These are phyloP conservation scores for Jimgerdemannia flammicorona DNA, from an alignment of 192 early-diverging fungal genomes.

Conservation along the genomic window DNA sequence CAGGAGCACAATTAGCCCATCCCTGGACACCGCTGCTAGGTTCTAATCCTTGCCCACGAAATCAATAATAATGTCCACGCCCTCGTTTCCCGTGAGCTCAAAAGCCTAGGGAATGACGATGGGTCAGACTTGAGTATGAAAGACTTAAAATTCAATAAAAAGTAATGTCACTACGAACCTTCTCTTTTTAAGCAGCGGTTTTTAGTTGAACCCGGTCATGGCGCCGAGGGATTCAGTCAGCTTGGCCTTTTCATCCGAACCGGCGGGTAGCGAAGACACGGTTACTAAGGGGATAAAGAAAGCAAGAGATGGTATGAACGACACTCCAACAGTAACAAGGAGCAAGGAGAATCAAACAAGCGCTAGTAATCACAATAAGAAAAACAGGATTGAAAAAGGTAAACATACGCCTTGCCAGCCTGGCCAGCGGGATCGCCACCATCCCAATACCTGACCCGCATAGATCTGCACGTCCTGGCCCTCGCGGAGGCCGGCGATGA, in stretches of 20 bases:
- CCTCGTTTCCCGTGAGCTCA: no score
- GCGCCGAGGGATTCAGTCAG: no score
- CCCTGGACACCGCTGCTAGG: slow-evolving; percentile 49
- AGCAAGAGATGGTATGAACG: no score
- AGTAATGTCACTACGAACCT: slow-evolving; percentile 11
- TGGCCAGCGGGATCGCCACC: slow-evolving; percentile 79
- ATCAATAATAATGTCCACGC: slow-evolving; percentile 69
- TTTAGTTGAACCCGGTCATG: slow-evolving; percentile 81
- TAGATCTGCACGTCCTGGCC: slow-evolving; percentile 73
- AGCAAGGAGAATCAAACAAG: background rate
- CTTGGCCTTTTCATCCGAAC: no score
- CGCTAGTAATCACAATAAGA: no score
- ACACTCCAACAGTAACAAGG: background rate
- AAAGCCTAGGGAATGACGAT: slow-evolving; percentile 26
- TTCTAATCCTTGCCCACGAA: slow-evolving; percentile 66
- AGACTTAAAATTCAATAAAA: background rate
- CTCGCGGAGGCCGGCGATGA: slow-evolving; percentile 48
- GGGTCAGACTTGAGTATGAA: background rate
- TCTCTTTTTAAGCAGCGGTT: slow-evolving; percentile 53
- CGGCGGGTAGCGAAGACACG: no score
- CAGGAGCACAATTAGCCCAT: slow-evolving; percentile 74
- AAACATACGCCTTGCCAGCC: slow-evolving; percentile 43
- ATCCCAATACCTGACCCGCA: slow-evolving; percentile 73
- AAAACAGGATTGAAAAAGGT: background rate
- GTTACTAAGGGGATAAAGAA: no score